These are phyloP conservation scores for Spinacia oleracea DNA, from an alignment of 179 eudicot species.

Conservation along the genomic window DNA sequence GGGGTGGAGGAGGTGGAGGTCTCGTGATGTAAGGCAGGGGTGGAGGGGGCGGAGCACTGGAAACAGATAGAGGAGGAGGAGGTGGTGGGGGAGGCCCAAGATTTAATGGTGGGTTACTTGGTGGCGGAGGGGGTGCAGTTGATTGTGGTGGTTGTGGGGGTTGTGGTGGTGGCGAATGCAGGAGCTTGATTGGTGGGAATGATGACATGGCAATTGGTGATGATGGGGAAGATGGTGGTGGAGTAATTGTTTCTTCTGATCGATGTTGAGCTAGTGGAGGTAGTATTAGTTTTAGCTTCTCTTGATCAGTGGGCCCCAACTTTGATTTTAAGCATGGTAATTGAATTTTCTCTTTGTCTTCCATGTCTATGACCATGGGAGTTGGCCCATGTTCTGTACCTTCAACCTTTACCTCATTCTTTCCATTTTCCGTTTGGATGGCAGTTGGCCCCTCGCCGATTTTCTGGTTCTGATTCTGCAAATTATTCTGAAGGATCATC, in stretches of 20 bases:
- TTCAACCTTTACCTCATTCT: constrained; percentile 21
- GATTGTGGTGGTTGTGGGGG: constrained; percentile 36
- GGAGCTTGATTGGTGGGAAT: constrained; percentile 31
- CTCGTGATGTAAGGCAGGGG: constrained; percentile 24
- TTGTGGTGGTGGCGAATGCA: constrained; percentile 43
- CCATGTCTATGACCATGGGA: constrained; percentile 30
- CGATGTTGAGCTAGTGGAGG: constrained; percentile 17
- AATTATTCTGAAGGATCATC: constrained; percentile 50
- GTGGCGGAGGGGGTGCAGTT: constrained; percentile 14
- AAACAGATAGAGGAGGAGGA: constrained; percentile 17
- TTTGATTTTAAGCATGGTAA: constrained; percentile 22
- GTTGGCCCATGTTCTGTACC: constrained; percentile 18
- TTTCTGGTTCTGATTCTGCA: constrained; percentile 30
- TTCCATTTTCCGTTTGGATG: constrained; percentile 12
- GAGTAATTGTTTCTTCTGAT: constrained; percentile 26
- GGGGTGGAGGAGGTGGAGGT: constrained; percentile 34
- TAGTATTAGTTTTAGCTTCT: constrained; percentile 2
- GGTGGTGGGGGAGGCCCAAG: not conserved
- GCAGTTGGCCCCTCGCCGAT: constrained; percentile 23
- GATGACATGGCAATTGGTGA: constrained; percentile 23
- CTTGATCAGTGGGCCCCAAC: constrained; percentile 22
- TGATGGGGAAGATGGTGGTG: constrained; percentile 26
- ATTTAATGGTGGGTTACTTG: constrained; percentile 9
- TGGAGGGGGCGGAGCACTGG: not conserved
- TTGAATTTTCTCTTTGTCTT: constrained; percentile 16